Base-by-base conservation (phyloP, 2,329 filamentous ascomycete species). In the Akanthomyces lecanii region DNA sequence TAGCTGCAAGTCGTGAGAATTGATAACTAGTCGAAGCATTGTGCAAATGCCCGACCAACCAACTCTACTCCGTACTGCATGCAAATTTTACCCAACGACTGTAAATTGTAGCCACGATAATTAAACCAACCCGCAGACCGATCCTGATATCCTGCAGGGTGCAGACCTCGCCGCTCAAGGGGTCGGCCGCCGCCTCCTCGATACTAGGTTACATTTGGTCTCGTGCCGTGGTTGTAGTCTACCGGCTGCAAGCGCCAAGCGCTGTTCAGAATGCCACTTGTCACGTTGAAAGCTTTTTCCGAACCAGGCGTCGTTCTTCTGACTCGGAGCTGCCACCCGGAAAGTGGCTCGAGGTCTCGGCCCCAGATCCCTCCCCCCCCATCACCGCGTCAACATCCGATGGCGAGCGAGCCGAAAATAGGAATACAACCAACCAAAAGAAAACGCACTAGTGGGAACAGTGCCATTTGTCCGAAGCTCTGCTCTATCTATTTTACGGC, bases 191-290 rank as follows among this genome's bases (percentile, higher is more conserved):
- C 10, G 58, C 16, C 25, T 30, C 30, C 18, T 30, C 30, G 50
- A 61, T 61, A 55, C 59, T 47, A 61, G 59, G 59, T 61, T 61
- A 61, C 59, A 54, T 61, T 38, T 38, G n/a, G 40, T n/a, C 40
- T 61, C 21, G 40, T 53, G 40, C 50, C 28, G 40, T 54, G 11
- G 16, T 45, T 36, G 16, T 48, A 18, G 33, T 25, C 21, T 38
- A 30, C 50, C 30, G 51, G 51, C 30, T 38, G 42, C 59, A 61
- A 55, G 42, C 50, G 59, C 59, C 50, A 61, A 60, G 23, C 23
- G 57, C 57, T 52, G 38, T 23, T 36, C 25, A 8, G 3, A 23
- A 53, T 61, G 48, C 7, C 28, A 36, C 38, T 45, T 53, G 48
- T 28, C 48, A 45, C n/a, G 1, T 23, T 52, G 18, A 45, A 23